Evolutionary conservation across 2,329 filamentous ascomycete genomes (phyloP).

Genomic region (Bipolaris victoriae): DNA sequence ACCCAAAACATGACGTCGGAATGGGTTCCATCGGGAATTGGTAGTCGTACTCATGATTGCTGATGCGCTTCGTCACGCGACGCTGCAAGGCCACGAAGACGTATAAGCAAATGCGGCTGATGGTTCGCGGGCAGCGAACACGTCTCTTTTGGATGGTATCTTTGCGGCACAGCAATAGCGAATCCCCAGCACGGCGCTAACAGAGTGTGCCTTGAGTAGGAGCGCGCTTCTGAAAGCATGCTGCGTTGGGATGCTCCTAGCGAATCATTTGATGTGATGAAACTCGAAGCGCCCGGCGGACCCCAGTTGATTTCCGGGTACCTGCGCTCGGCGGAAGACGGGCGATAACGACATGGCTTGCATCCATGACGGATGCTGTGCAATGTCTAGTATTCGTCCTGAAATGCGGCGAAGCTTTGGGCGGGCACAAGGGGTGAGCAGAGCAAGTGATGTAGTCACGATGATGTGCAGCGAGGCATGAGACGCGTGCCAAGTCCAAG

Average conservation of each 20-base stretch:
- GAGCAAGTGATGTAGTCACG: constrained; percentile 4
- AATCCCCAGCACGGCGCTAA: constrained; percentile 24
- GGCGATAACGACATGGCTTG: constrained; percentile 1
- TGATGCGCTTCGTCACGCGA: constrained; percentile 14
- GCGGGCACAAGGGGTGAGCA: background rate
- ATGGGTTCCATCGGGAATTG: constrained; percentile 21
- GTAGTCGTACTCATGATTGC: constrained; percentile 20
- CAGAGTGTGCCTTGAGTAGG: constrained; percentile 12
- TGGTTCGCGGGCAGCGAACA: constrained; percentile 34
- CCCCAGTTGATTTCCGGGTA: constrained; percentile 6
- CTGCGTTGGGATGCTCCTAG: constrained; percentile 12
- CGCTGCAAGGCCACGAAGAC: constrained; percentile 9
- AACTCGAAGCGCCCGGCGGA: constrained; percentile 33
- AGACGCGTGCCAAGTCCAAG: constrained; percentile 5
- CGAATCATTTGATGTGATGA: constrained; percentile 34
- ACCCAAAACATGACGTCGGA: constrained; percentile 15
- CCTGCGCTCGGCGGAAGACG: background rate
- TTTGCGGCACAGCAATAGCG: constrained; percentile 34
- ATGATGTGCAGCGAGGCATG: background rate
- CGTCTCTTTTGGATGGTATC: constrained; percentile 28
- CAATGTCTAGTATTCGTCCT: background rate
- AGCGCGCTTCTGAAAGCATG: constrained; percentile 31
- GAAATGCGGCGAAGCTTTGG: constrained; percentile 1
- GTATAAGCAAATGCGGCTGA: constrained; percentile 18
- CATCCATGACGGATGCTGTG: background rate